A percentile compares a stretch with the other conserved stretches of the same genome.
phyloP scores from a whole-genome alignment of 1,284 basidiomycete species.

The Rhodotorula sp. region DNA sequence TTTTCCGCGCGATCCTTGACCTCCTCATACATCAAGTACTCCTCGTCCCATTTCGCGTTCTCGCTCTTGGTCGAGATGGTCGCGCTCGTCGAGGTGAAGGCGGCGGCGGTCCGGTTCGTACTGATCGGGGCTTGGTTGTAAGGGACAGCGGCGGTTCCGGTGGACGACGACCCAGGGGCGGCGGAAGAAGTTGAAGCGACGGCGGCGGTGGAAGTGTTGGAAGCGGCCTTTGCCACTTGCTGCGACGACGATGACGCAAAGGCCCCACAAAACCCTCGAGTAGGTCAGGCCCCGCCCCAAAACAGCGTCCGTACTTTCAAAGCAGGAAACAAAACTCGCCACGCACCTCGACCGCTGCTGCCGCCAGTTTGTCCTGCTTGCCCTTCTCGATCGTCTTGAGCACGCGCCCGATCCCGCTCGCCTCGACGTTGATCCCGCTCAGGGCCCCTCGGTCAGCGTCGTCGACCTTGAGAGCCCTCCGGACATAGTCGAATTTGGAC shows the following conservation, averaged over 20 bases:
- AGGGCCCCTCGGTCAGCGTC: conserved; percentile 13
- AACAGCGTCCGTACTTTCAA: no score
- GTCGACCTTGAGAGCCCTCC: conserved; percentile 44
- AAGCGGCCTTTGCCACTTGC: background rate
- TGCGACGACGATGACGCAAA: background rate
- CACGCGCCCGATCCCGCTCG: conserved; percentile 29
- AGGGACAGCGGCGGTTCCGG: conserved; percentile 48
- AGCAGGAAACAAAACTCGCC: no score
- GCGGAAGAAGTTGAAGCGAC: background rate
- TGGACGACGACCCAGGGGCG: no score
- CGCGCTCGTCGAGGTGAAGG: conserved; percentile 86
- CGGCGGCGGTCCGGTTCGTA: conserved; percentile 84
- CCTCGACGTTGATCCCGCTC: conserved; percentile 30
- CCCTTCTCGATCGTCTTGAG: conserved; percentile 35
- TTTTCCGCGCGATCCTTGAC: conserved; percentile 43
- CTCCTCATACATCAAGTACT: conserved; percentile 76
- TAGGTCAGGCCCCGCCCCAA: background rate
- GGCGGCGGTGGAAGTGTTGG: conserved; percentile 9
- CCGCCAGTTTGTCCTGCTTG: conserved; percentile 4
- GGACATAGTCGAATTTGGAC: conserved; percentile 48
- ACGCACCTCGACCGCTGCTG: background rate
- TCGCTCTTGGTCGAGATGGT: conserved; percentile 74
- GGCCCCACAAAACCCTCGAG: background rate
- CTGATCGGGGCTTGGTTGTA: conserved; percentile 91
- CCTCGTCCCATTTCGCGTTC: conserved; percentile 85